Base-by-base conservation (phyloP, 2,329 filamentous ascomycete species). In the Stachybotrys chartarum region DNA sequence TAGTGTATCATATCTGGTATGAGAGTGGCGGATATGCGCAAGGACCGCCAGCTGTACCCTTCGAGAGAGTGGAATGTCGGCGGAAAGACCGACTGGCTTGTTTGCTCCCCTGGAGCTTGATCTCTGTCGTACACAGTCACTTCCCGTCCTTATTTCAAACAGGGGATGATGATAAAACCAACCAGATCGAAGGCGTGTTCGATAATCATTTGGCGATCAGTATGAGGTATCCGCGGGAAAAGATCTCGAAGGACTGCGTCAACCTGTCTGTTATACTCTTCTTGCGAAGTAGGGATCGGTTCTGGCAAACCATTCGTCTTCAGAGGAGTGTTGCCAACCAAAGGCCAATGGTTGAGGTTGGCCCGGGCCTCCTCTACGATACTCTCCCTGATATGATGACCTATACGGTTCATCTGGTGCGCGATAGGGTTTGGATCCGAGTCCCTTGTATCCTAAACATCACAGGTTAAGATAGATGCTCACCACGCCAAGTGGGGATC, bases 11-110 rank as follows among this genome's bases (percentile, higher is more conserved):
- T 87, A 87, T 61, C 81, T 77, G 6, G 84, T 87, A 62, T 86
- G 82, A n/a, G 70, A 82, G 63, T 87, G 84, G 47, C 84, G 77
- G 62, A 87, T 86, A 63, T 87, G 84, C 55, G 84, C 83, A 61
- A 86, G 75, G 10, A 85, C 83, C 44, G 84, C 84, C 51, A 87
- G 76, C 65, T 86, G 83, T 50, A 85, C 83, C 57, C 84, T 77
- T 24, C 83, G 80, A 46, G 82, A 81, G 48, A 87, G 72, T 10
- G 82, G 73, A 50, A 87, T 72, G 51, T 81, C 73, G 42, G 70
- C 64, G 30, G 79, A 81, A 57, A 85, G 72, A 45, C 84, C 84
- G 59, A 87, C 84, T 55, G 79, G 78, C 74, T 55, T 81, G 77
- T 59, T 78, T 78, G 59, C 80, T 78, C 77, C 78, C 49, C 68